Evolutionary conservation across 768 basidiomycete species (phyloP).

Genomic region (Porpolomopsis calyptriformis): DNA sequence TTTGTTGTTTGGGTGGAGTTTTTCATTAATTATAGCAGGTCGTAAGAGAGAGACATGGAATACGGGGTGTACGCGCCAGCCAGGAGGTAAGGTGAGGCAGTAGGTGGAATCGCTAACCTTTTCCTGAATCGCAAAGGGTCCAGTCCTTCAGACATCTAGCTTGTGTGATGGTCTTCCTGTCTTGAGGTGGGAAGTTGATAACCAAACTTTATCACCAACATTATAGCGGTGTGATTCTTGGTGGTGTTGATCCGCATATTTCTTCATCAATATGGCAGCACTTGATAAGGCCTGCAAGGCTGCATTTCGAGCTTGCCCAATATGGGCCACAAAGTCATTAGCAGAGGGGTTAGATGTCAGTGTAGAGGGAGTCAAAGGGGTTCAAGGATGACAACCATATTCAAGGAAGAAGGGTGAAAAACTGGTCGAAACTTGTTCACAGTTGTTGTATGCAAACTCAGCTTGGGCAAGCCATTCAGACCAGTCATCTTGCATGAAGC

Average conservation of each 20-base stretch:
- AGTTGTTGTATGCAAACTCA: conserved; percentile 25
- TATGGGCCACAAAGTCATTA: neutral
- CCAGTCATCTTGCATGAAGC: conserved; percentile 23
- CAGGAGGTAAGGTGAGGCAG: conserved; percentile 13
- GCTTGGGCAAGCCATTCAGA: conserved; percentile 19
- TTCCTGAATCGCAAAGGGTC: conserved; percentile 18
- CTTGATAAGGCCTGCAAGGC: neutral
- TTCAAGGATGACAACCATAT: neutral
- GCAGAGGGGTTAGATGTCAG: neutral
- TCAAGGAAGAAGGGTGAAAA: neutral
- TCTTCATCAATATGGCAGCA: neutral
- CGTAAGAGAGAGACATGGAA: neutral
- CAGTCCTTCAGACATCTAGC: conserved; percentile 14
- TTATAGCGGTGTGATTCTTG: conserved; percentile 14
- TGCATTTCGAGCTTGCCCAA: neutral
- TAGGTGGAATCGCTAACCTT: conserved; percentile 12
- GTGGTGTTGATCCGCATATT: no score
- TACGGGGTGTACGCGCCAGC: conserved; percentile 6
- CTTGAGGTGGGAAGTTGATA: conserved; percentile 14
- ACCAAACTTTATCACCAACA: conserved; percentile 15
- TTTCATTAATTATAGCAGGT: neutral
- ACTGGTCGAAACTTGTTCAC: neutral
- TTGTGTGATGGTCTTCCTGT: conserved; percentile 12
- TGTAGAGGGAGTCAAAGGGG: neutral
- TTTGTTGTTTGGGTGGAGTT: no score